phyloP scores from a whole-genome alignment of 495 filamentous ascomycete genomes.

The Penicillium steckii region DNA sequence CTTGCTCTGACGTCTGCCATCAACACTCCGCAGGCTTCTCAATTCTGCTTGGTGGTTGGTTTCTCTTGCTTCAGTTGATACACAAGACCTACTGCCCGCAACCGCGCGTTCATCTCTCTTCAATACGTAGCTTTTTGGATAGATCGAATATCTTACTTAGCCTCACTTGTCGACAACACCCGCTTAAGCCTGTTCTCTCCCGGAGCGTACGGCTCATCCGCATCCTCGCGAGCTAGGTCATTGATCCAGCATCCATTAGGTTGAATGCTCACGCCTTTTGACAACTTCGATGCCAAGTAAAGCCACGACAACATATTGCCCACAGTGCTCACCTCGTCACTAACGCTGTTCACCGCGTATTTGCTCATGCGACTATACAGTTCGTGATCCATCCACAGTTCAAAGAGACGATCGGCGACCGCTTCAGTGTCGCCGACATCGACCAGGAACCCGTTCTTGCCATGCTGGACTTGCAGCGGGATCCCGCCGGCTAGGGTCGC shows the following conservation, averaged over 20 bases:
- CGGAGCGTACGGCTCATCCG: too few species aligned
- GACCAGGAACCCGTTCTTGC: conserved; percentile 75
- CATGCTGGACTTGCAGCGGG: conserved; percentile 73
- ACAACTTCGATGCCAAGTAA: conserved; percentile 67
- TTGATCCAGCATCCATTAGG: conserved; percentile 68
- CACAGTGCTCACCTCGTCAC: conserved; percentile 81
- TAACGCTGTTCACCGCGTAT: conserved; percentile 65
- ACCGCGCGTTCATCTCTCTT: too few species aligned
- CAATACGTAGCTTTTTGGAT: too few species aligned
- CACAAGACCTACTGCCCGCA: too few species aligned
- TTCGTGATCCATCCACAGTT: conserved; percentile 65
- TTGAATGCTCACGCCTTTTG: conserved; percentile 44
- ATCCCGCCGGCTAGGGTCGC: conserved; percentile 79
- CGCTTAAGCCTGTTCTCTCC: too few species aligned
- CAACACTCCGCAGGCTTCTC: too few species aligned
- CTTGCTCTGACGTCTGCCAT: too few species aligned
- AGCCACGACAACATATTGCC: conserved; percentile 81
- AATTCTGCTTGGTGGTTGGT: too few species aligned
- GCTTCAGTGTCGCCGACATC: conserved; percentile 69
- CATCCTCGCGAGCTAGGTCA: conserved; percentile 73
- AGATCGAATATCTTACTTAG: too few species aligned
- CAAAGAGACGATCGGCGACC: conserved; percentile 67
- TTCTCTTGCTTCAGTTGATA: too few species aligned
- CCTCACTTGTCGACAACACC: too few species aligned
- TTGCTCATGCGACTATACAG: conserved; percentile 65